Percentiles rank a stretch among this genome's conserved stretches.
These are phyloP conservation scores for Euryodendron excelsum DNA, from an alignment of 148 eudicot species.

Conservation along the genomic window DNA sequence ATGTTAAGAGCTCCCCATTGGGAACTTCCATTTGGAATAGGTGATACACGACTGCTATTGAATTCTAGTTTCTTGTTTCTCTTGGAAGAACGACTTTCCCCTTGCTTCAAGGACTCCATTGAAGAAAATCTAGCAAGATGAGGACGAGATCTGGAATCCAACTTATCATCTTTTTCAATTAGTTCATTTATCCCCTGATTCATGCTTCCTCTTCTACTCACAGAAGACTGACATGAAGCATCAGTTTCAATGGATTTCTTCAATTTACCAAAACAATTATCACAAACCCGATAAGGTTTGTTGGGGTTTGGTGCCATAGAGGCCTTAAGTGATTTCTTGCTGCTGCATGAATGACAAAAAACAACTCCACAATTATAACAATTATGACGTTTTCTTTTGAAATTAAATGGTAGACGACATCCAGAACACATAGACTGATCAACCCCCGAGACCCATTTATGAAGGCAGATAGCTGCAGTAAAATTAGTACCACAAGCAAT, in stretches of 20 bases:
- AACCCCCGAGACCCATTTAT: conserved; percentile 98
- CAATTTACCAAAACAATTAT: conserved; percentile 73
- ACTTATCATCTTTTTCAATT: conserved; percentile 70
- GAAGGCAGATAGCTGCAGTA: conserved; percentile 94
- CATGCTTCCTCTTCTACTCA: conserved; percentile 68
- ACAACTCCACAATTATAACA: conserved; percentile 96
- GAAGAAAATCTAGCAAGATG: conserved; percentile 86
- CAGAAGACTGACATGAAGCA: conserved; percentile 58
- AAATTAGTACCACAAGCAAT: conserved; percentile 92
- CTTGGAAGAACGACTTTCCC: conserved; percentile 63
- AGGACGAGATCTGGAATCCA: conserved; percentile 62
- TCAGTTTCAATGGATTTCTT: conserved; percentile 71
- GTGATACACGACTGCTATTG: conserved; percentile 93
- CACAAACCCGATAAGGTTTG: conserved; percentile 97
- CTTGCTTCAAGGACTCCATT: conserved; percentile 63
- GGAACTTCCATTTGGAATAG: conserved; percentile 79
- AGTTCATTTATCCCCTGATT: conserved; percentile 50
- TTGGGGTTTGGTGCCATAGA: conserved; percentile 97
- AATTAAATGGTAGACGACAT: conserved; percentile 86
- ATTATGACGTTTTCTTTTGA: conserved; percentile 96
- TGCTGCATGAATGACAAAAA: conserved; percentile 94
- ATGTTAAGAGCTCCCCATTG: conserved; percentile 82
- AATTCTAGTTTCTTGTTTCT: conserved; percentile 84
- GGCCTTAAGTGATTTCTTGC: conserved; percentile 90
- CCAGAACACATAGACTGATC: conserved; percentile 99